These are phyloP conservation scores for Leccinum variicolor DNA, from an alignment of 768 basidiomycete genomes.

Conservation along the genomic window DNA sequence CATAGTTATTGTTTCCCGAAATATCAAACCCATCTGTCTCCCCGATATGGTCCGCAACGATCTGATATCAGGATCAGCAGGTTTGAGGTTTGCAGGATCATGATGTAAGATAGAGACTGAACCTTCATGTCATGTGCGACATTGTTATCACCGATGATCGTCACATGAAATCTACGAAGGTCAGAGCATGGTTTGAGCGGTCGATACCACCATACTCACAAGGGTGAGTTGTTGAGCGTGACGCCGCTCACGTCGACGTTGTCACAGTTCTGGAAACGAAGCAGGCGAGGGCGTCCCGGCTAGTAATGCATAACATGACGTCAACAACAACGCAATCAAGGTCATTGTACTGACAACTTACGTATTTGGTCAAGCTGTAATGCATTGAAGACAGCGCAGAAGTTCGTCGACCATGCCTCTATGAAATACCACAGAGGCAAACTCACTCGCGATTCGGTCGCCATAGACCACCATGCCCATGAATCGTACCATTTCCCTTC, in stretches of 20 bases:
- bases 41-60: constrained; percentile 13
- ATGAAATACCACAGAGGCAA: neutral
- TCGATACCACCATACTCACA: neutral
- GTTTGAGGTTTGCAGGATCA: neutral
- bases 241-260: constrained; percentile 13
- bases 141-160: constrained; percentile 6
- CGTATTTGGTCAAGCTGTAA: constrained; percentile 1
- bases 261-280: constrained; percentile 3
- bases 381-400: neutral
- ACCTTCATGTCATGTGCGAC: constrained; percentile 13
- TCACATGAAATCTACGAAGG: constrained; percentile 10
- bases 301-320: neutral
- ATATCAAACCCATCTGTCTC: constrained; percentile 13
- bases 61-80: neutral
- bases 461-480: constrained; percentile 6
- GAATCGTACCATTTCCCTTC: constrained; percentile 3
- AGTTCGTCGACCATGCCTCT: neutral
- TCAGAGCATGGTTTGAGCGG: neutral
- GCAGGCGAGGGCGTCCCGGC: constrained; percentile 5
- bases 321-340: neutral
- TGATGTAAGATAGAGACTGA: neutral
- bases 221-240: constrained; percentile 8
- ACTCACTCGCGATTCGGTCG: neutral
- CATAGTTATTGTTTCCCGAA: constrained; percentile 29
- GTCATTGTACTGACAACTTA: neutral